Percentiles rank a stretch among this genome's conserved stretches.
phyloP scores from a whole-genome alignment of 148 eudicot genomes.

The Fagopyrum esculentum region DNA sequence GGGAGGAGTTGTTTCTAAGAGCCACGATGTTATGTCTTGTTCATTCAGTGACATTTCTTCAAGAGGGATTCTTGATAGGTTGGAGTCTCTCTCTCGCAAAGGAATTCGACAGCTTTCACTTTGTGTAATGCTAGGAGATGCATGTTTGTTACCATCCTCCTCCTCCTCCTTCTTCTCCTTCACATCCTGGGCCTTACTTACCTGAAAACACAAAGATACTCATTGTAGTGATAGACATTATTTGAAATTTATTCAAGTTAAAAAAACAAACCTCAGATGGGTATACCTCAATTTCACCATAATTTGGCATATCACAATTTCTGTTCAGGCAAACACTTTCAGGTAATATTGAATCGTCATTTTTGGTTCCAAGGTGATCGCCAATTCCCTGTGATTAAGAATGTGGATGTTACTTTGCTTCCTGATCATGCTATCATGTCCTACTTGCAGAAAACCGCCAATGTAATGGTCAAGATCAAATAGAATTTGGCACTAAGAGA shows the following conservation, averaged over 20 bases:
- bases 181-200: background rate
- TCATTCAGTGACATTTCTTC: slow-evolving; percentile 33
- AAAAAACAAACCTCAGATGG: background rate
- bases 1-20: slow-evolving; percentile 38
- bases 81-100: slow-evolving; percentile 30
- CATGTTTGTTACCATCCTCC: background rate
- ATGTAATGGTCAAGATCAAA: background rate
- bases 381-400: background rate
- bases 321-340: slow-evolving; percentile 7
- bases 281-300: background rate
- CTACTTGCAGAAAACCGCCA: background rate
- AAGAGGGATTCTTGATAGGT: slow-evolving; percentile 21
- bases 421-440: background rate
- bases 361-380: background rate
- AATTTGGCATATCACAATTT: background rate
- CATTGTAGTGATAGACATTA: background rate
- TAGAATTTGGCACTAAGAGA: background rate
- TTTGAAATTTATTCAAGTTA: background rate
- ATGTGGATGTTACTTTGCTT: background rate
- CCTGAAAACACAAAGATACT: background rate
- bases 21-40: slow-evolving; percentile 14
- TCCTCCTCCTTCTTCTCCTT: background rate
- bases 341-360: background rate
- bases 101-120: background rate
- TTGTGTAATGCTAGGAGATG: slow-evolving; percentile 12